Evolutionary conservation across 108 stramenopile species (phyloP).

Genomic region (Cyclostephanos invisitatus): DNA sequence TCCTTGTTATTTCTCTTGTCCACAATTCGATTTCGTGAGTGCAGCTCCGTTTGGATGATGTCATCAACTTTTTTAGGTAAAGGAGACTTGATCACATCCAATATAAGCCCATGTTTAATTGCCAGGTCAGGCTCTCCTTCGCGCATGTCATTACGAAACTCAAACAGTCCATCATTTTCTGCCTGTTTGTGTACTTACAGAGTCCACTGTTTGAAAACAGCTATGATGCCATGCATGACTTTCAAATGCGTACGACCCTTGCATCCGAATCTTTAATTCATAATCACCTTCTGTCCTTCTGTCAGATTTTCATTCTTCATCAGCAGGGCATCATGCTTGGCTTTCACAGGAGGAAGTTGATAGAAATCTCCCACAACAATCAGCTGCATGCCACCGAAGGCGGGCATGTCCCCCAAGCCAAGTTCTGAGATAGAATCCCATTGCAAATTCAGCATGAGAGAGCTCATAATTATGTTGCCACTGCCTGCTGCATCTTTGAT

Average conservation of each 20-base stretch:
- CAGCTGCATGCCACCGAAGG: conserved; percentile 83
- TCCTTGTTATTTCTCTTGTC: conserved; percentile 41
- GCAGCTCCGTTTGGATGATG: conserved; percentile 62
- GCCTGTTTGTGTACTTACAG: conserved; percentile 52
- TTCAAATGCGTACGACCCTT: conserved; percentile 59
- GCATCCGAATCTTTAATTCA: conserved; percentile 33
- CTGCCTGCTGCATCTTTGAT: conserved; percentile 9
- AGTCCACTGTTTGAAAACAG: conserved; percentile 30
- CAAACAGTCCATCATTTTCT: conserved; percentile 51
- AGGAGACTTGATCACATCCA: conserved; percentile 20
- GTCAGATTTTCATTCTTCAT: conserved; percentile 23
- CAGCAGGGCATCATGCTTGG: conserved; percentile 11
- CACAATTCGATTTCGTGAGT: conserved; percentile 49
- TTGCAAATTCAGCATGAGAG: conserved; percentile 29
- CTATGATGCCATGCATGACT: conserved; percentile 26
- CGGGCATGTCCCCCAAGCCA: conserved; percentile 37
- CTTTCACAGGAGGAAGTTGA: conserved; percentile 74
- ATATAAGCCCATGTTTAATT: conserved; percentile 1
- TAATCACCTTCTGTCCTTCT: conserved; percentile 12
- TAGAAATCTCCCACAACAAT: conserved; percentile 81
- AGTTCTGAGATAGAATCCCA: conserved; percentile 23
- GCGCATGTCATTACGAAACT: conserved; percentile 52
- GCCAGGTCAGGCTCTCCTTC: conserved; percentile 27
- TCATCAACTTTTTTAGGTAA: conserved; percentile 33
- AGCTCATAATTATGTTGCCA: conserved; percentile 8